Evolutionary conservation across 495 filamentous ascomycete genomes (phyloP).

Genomic region (Chlorociboria aeruginascens): DNA sequence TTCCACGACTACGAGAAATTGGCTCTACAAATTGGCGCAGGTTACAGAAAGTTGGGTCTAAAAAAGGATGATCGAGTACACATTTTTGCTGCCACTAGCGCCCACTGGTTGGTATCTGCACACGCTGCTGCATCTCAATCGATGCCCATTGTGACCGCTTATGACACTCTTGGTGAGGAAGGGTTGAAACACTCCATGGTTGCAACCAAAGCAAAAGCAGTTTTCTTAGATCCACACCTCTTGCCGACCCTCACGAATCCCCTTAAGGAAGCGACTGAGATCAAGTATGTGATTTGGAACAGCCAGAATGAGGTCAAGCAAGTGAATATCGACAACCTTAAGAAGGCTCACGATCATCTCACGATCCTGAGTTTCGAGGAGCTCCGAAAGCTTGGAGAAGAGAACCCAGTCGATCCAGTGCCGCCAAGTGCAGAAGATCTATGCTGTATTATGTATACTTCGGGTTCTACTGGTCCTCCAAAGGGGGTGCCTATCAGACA

Average conservation of each 20-base stretch:
- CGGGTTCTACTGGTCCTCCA: constrained; percentile 90
- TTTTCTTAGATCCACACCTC: constrained; percentile 83
- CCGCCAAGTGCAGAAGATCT: constrained; percentile 77
- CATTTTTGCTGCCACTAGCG: constrained; percentile 81
- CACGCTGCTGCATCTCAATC: constrained; percentile 76
- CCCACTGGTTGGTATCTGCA: constrained; percentile 68
- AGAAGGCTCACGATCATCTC: constrained; percentile 55
- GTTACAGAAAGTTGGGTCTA: constrained; percentile 71
- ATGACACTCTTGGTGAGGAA: constrained; percentile 92
- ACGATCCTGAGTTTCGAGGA: constrained; percentile 78
- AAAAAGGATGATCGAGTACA: constrained; percentile 63
- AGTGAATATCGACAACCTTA: constrained; percentile 68
- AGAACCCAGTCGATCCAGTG: constrained; percentile 70
- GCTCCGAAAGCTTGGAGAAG: constrained; percentile 66
- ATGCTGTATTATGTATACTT: constrained; percentile 99
- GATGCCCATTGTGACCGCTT: constrained; percentile 89
- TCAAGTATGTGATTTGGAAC: constrained; percentile 86
- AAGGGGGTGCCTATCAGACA: constrained; percentile 93
- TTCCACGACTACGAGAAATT: constrained; percentile 83
- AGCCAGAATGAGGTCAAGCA: constrained; percentile 63
- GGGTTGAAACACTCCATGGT: constrained; percentile 84
- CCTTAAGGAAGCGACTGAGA: constrained; percentile 62
- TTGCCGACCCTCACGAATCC: constrained; percentile 71
- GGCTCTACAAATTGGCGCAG: constrained; percentile 60
- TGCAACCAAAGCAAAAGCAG: constrained; percentile 73